Percentiles rank a stretch among this genome's conserved stretches.
phyloP scores from a whole-genome alignment of 2,329 filamentous ascomycete genomes.

The Sphaerulina musiva region DNA sequence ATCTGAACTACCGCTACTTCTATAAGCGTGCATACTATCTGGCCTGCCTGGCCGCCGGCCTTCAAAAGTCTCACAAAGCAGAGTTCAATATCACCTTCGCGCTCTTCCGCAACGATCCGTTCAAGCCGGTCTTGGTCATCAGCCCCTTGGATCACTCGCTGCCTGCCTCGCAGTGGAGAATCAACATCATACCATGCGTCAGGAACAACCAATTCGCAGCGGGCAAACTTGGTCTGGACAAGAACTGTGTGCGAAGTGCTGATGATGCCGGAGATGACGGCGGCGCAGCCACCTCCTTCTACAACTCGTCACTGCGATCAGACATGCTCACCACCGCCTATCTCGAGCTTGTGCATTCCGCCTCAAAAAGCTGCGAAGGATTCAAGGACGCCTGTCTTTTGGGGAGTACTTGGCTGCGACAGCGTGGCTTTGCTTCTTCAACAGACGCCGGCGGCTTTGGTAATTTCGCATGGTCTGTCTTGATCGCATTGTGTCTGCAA shows the following conservation, averaged over 20 bases:
- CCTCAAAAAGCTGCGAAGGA: conserved; percentile 60
- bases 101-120: conserved; percentile 29
- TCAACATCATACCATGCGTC: conserved; percentile 72
- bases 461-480: conserved; percentile 80
- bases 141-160: conserved; percentile 23
- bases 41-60: conserved; percentile 66
- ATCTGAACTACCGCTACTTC: conserved; percentile 85
- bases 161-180: conserved; percentile 46
- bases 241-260: conserved; percentile 58
- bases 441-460: conserved; percentile 80
- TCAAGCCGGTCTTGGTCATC: conserved; percentile 63
- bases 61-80: conserved; percentile 60
- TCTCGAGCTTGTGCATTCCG: conserved; percentile 65
- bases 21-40: conserved; percentile 91
- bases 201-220: conserved; percentile 62
- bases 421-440: conserved; percentile 69
- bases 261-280: conserved; percentile 39
- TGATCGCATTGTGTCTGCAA: conserved; percentile 73
- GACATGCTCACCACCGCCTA: conserved; percentile 69
- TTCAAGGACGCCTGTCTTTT: conserved; percentile 81
- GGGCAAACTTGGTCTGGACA: conserved; percentile 62
- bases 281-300: conserved; percentile 63
- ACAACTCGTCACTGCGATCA: conserved; percentile 77
- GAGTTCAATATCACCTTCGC: conserved; percentile 38
- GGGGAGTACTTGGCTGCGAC: conserved; percentile 80